Evolutionary conservation across 116 monocot genomes (phyloP).

Genomic region (Dioscorea cayenensis): DNA sequence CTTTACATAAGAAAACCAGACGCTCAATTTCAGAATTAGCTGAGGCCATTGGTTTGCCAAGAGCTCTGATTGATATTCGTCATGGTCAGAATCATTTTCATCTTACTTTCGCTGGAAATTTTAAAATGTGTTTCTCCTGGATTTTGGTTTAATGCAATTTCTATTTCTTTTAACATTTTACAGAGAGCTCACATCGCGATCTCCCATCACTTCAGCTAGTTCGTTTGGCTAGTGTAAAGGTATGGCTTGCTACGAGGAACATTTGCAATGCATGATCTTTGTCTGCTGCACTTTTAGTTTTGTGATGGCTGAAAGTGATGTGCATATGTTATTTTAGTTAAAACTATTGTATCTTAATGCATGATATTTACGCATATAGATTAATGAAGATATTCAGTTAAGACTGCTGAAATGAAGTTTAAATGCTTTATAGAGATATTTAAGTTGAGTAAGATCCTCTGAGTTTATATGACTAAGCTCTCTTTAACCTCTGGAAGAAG

Average conservation of each 20-base stretch:
- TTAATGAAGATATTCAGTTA: too few relatives aligned
- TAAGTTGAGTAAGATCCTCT: too few relatives aligned
- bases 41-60: conserved; percentile 78
- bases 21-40: conserved; percentile 77
- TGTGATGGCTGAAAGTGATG: not conserved
- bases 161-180: conserved; percentile 5
- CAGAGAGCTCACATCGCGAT: conserved; percentile 83
- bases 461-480: too few relatives aligned
- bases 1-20: conserved; percentile 63
- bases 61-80: conserved; percentile 90
- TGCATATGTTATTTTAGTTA: too few relatives aligned
- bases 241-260: conserved; percentile 5
- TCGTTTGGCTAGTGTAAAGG: conserved; percentile 69
- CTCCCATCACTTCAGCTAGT: conserved; percentile 79
- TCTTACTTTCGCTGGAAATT: not conserved
- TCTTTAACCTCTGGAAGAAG: too few relatives aligned
- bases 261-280: not conserved
- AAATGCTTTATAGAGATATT: too few relatives aligned
- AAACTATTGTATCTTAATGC: too few relatives aligned
- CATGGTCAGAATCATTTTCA: conserved; percentile 53
- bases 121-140: not conserved
- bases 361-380: too few relatives aligned
- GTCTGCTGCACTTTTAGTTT: not conserved
- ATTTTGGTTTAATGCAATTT: not conserved
- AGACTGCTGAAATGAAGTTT: too few relatives aligned